phyloP scores from a whole-genome alignment of 2,329 filamentous ascomycete species.

The Chaetomium sp. region DNA sequence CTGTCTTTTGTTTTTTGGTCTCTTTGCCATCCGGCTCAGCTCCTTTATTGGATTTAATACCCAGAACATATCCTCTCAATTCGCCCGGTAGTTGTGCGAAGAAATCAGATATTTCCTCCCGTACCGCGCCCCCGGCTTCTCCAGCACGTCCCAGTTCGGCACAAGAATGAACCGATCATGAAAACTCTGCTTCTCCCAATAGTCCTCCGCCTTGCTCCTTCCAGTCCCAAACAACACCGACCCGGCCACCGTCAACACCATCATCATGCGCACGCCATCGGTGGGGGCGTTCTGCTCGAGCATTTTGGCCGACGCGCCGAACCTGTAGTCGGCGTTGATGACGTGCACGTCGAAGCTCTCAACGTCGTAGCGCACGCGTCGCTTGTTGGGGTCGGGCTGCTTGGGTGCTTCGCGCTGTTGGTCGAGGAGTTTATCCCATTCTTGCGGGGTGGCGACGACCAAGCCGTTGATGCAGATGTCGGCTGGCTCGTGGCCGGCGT shows the following conservation, averaged over 20 bases:
- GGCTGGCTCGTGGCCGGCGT: conserved; percentile 44
- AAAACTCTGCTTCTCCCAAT: conserved; percentile 57
- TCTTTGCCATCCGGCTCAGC: no score
- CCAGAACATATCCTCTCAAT: conserved; percentile 28
- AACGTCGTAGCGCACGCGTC: conserved; percentile 59
- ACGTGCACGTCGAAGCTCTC: conserved; percentile 73
- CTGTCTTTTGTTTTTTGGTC: not conserved
- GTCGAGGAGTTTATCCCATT: conserved; percentile 63
- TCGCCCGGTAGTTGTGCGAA: conserved; percentile 63
- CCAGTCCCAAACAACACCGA: conserved; percentile 61
- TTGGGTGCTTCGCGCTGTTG: conserved; percentile 45
- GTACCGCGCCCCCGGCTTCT: conserved; percentile 46
- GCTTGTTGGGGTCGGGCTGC: conserved; percentile 34
- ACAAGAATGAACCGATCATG: conserved; percentile 76
- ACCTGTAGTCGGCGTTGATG: conserved; percentile 60
- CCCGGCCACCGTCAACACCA: conserved; percentile 60
- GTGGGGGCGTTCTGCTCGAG: conserved; percentile 41
- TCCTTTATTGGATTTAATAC: not conserved
- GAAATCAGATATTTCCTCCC: conserved; percentile 58
- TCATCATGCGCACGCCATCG: conserved; percentile 61
- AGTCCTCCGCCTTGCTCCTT: conserved; percentile 40
- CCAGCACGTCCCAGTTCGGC: conserved; percentile 60
- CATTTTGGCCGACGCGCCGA: conserved; percentile 43
- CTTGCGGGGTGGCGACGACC: conserved; percentile 52
- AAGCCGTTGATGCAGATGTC: conserved; percentile 79